Percentiles rank a stretch among this genome's conserved stretches.
Conservation (phyloP, 768 basidiomycete species). For the Agaricus bisporus region DNA sequence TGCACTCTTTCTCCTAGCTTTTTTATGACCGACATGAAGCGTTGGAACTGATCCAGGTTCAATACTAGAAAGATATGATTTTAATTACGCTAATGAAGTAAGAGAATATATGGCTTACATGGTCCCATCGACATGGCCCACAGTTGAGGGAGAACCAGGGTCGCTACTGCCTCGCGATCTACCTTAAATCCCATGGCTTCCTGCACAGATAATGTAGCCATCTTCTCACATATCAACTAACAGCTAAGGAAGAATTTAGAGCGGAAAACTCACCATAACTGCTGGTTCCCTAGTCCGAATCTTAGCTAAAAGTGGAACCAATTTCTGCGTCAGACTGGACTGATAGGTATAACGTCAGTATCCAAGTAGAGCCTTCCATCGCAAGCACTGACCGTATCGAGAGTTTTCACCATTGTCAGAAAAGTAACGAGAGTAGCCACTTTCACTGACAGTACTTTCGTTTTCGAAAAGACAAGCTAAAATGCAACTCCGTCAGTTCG, state of each 20-base stretch:
- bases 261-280: conserved; percentile 62
- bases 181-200: conserved; percentile 96
- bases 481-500: neutral
- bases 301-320: conserved; percentile 90
- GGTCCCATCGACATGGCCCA: conserved; percentile 99
- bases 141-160: conserved; percentile 81
- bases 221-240: conserved; percentile 33
- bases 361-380: neutral
- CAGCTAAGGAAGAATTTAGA: neutral
- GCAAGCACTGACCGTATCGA: conserved; percentile 62
- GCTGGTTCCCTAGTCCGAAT: conserved; percentile 95
- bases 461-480: conserved; percentile 90
- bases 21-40: conserved; percentile 83
- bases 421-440: conserved; percentile 84
- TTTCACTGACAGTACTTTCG: conserved; percentile 84
- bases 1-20: conserved; percentile 84
- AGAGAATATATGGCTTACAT: conserved; percentile 37
- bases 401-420: conserved; percentile 79
- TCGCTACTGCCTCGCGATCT: conserved; percentile 88
- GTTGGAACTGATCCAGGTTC: conserved; percentile 83
- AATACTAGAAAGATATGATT: conserved; percentile 40
- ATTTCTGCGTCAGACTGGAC: conserved; percentile 87
- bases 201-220: conserved; percentile 85
- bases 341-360: conserved; percentile 19
- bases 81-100: neutral